These are phyloP conservation scores for Neurospora sp. DNA, from an alignment of 495 filamentous ascomycete species.

Conservation along the genomic window DNA sequence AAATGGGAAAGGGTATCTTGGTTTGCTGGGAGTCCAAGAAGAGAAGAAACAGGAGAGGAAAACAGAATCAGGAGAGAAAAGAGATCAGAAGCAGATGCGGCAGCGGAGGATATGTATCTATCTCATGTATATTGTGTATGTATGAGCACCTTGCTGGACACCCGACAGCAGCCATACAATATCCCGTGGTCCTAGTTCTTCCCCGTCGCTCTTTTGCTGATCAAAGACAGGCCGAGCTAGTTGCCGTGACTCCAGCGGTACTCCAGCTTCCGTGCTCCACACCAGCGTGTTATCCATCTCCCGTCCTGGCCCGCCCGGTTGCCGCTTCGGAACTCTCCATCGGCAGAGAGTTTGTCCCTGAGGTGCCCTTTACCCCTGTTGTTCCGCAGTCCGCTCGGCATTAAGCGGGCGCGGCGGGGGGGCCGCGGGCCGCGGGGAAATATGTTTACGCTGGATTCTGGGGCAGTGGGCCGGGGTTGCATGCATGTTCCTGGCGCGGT, in stretches of 20 bases:
- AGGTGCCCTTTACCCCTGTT: not conserved
- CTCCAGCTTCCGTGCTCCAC: not conserved
- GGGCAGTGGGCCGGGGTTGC: not conserved
- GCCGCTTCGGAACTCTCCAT: not conserved
- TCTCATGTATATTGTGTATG: not conserved
- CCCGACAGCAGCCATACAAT: not conserved
- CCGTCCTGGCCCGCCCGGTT: not conserved
- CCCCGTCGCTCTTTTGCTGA: not conserved
- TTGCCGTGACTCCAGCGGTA: not conserved
- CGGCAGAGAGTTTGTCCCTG: not conserved
- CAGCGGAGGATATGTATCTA: not conserved
- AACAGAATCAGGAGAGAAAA: not conserved
- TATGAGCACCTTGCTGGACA: not conserved
- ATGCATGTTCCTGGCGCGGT: not conserved
- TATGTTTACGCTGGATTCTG: not conserved
- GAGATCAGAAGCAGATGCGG: not conserved
- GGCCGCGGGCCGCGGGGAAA: not conserved
- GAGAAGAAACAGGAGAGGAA: not conserved
- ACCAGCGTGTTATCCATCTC: not conserved
- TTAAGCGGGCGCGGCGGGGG: not conserved
- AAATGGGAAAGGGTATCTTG: not conserved
- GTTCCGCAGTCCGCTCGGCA: not conserved
- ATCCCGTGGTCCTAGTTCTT: not conserved
- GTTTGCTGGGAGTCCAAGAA: not conserved
- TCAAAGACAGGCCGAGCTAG: not conserved